Base-by-base conservation (phyloP, 1,284 basidiomycete genomes). In the Irpex sp. region DNA sequence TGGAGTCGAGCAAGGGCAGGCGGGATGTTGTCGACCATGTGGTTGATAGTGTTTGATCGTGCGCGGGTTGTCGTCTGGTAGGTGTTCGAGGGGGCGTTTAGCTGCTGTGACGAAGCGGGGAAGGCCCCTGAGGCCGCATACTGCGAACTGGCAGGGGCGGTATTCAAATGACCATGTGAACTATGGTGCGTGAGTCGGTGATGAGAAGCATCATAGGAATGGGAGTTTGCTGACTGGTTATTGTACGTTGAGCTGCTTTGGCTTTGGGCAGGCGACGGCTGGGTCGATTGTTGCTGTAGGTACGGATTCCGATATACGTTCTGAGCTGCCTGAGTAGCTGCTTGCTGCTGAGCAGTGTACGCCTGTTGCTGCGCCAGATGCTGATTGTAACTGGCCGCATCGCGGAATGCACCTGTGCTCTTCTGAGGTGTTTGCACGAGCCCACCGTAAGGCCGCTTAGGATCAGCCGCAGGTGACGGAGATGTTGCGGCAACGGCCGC, bases 381-480 rank as follows among this genome's bases (percentile, higher is more conserved):
- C 68, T 97, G 95, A 69, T 95, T 95, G 79, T 98, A 98, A 0
- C 92, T 80, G 8, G 95, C 94, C 0, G 96, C 95, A 75, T 98
- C 96, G 70, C 93, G 92, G 73, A 93, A 97, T 4, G 93, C 89
- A 59, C 94, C 82, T 31, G 89, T 88, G 11, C 90, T 89, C 71
- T 87, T 93, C 57, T 81, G 92, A 72, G 85, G 93, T 63, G 81
- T 90, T 11, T 92, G 89, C 13, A 95, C 89, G 39, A 98, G 81
- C 5, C 96, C 96, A n/a, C 96, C 96, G 71, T 95, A 98, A 21
- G 95, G 95, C 70, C 95, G 90, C 77, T 94, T 93, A 8, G 90
- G 85, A 71, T 93, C 89, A 43, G 81, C 68, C 1, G 74, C 66
- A 47, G 74, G 71, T 61, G 68, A 70, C 59, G 67, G 51, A 46